Evolutionary conservation across 768 basidiomycete species (phyloP), one percentile per base, ranked within the genome.

Genomic region (Mycena capillaripes): DNA sequence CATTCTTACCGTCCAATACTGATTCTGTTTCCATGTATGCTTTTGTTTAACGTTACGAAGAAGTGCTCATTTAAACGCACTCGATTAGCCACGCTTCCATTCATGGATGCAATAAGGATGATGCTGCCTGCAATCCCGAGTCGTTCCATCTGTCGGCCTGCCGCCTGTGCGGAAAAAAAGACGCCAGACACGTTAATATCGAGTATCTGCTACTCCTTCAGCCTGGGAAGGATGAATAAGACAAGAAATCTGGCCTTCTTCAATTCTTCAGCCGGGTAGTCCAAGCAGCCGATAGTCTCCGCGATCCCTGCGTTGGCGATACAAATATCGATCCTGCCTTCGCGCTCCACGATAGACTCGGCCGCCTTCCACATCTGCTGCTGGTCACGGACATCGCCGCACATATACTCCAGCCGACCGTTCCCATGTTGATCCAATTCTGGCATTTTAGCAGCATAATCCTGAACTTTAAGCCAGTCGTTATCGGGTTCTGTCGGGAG

Each of bases 251-350:
- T 68, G 69, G 90, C 92, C 77, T 92, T 88, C 76, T 86, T 82
- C 76, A 93, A 95, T 73, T 91, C 86, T 69, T 88, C 80, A 19
- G 84, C 91, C 1, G 92, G 88, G 77, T 93, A 93, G 50, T 89
- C 87, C 79, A 94, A 78, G 74, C 92, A 93, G 69, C 89, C 89
- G 40, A 80, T 89, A 71, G 91, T 74, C 75, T 87, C 89, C 77
- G 92, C 78, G 64, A 95, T 88, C n/a, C 94, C 94, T 42, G 94
- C 94, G 21, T 94, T 93, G 6, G 93, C 94, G 65, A 95, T 79
- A 75, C 92, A 93, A 16, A 91, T 85, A 78, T 95, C 94, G 84
- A 95, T 86, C 73, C 93, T 38, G 19, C 88, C 87, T 73, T 95
- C 93, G 75, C 82, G 85, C 72, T 92, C 86, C 1, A 90, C 93